phyloP scores from a whole-genome alignment of 23 red algal species.

The Gracilaria domingensis region DNA sequence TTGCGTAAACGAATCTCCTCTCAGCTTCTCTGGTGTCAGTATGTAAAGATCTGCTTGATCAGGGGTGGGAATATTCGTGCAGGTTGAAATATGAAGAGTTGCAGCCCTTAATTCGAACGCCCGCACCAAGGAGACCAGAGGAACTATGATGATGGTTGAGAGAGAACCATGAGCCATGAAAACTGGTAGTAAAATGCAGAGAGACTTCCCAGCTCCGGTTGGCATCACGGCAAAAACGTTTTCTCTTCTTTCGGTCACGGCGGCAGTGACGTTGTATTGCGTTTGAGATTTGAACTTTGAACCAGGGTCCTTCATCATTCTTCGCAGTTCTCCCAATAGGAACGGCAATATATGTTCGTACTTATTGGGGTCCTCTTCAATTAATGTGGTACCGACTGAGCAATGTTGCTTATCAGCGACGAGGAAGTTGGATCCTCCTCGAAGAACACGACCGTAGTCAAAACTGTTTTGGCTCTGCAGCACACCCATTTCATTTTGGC shows the following conservation, averaged over 20 bases:
- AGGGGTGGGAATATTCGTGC: background rate
- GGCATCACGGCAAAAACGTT: constrained; percentile 13
- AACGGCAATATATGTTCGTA: background rate
- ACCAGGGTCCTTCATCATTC: background rate
- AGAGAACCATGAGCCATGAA: background rate
- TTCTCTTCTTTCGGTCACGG: background rate
- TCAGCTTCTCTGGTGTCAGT: too few species aligned
- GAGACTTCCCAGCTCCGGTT: constrained; percentile 3
- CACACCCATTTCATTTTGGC: background rate
- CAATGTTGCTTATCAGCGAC: background rate
- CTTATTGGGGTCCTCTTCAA: background rate
- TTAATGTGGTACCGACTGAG: background rate
- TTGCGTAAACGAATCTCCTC: too few species aligned
- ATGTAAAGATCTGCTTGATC: too few species aligned
- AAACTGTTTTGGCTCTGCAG: background rate
- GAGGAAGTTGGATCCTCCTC: background rate
- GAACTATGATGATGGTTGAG: constrained; percentile 24
- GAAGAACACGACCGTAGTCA: background rate
- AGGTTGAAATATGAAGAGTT: background rate
- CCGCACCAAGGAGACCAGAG: background rate
- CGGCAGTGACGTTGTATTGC: background rate
- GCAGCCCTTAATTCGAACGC: background rate
- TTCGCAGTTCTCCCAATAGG: background rate
- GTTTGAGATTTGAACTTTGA: constrained; percentile 1
- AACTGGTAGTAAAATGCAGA: constrained; percentile 7